Percentiles rank a stretch among this genome's conserved stretches.
Conservation (phyloP, 176 grass and related monocot genomes). For the Oryza brachyantha region DNA sequence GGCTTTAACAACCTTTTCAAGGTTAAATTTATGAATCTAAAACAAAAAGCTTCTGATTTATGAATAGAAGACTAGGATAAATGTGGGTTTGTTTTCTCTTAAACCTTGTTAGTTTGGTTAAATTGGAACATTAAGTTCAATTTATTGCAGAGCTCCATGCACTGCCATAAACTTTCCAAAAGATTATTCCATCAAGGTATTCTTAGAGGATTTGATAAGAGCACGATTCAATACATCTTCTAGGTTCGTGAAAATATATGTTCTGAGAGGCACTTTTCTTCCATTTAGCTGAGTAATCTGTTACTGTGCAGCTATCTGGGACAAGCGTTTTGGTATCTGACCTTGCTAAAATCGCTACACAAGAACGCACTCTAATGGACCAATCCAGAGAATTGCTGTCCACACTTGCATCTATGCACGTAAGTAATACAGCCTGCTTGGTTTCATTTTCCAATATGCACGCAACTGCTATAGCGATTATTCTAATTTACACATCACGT, state of each 20-base stretch:
- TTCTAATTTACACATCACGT: constrained; percentile 13
- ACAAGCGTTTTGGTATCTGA: constrained; percentile 82
- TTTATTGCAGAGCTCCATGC: neutral
- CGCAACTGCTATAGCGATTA: neutral
- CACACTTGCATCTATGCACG: constrained; percentile 69
- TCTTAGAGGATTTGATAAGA: neutral
- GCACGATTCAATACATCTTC: neutral
- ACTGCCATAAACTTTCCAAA: neutral
- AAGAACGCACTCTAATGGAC: constrained; percentile 67
- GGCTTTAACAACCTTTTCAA: neutral
- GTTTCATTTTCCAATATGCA: neutral
- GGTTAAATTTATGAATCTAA: too few relatives aligned
- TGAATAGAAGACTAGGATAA: constrained; percentile 16
- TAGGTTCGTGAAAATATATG: neutral
- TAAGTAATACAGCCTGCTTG: constrained; percentile 35
- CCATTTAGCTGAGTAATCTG: constrained; percentile 8
- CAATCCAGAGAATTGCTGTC: constrained; percentile 94
- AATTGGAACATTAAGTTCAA: constrained; percentile 1
- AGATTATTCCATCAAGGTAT: neutral
- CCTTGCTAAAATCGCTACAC: constrained; percentile 58
- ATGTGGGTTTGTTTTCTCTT: neutral
- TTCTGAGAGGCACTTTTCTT: neutral
- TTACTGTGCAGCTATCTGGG: constrained; percentile 61
- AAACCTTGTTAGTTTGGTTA: neutral
- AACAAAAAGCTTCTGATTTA: constrained; percentile 15